These are phyloP conservation scores for Saussurea involucrata DNA, from an alignment of 129 eudicot genomes.

Conservation along the genomic window DNA sequence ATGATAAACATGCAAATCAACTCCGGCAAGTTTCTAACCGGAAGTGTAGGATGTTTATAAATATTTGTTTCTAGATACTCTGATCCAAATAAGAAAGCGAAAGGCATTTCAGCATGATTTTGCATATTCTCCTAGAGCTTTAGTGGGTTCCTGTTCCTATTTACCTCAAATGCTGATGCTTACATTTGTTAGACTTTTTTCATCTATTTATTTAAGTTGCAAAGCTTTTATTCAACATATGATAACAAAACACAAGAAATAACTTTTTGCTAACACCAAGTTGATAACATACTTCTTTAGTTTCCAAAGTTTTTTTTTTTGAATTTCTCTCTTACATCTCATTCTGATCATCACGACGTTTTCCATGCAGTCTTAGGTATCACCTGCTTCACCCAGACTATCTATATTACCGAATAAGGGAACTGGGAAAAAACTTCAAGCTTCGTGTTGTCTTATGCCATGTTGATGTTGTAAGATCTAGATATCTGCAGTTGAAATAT, in stretches of 20 bases:
- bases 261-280: neutral
- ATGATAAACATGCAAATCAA: neutral
- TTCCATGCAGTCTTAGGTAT: slow-evolving; percentile 73
- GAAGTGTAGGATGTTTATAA: neutral
- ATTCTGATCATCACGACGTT: slow-evolving; percentile 1
- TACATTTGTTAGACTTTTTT: neutral
- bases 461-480: slow-evolving; percentile 81
- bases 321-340: neutral
- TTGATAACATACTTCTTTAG: neutral
- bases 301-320: neutral
- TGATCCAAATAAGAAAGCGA: neutral
- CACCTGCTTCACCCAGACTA: slow-evolving; percentile 98
- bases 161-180: neutral
- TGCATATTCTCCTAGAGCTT: neutral
- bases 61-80: neutral
- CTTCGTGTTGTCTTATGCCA: slow-evolving; percentile 91
- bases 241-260: neutral
- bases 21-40: neutral
- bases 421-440: slow-evolving; percentile 81
- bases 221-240: neutral
- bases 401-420: slow-evolving; percentile 86
- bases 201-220: neutral
- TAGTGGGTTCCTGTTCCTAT: neutral
- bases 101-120: neutral
- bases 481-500: neutral